Evolutionary conservation across 1,139 yeast genomes (phyloP).

Genomic region (Nakaseomyces uthaithaninus): DNA sequence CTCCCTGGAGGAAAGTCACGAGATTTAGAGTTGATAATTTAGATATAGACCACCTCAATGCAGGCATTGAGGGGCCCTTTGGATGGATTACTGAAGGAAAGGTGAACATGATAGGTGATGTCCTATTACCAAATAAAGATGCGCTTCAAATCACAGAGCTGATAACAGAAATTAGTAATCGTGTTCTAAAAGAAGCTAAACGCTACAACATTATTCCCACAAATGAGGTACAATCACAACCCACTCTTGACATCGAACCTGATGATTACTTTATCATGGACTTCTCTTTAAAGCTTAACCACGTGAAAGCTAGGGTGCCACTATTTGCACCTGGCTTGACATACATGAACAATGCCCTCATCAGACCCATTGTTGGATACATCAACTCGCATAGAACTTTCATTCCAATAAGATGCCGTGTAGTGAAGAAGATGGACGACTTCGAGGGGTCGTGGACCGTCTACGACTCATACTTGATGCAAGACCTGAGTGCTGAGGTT

Average conservation of each 20-base stretch:
- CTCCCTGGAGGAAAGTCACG: constrained; percentile 58
- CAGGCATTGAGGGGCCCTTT: constrained; percentile 87
- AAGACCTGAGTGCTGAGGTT: constrained; percentile 80
- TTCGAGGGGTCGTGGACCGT: constrained; percentile 96
- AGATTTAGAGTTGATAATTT: constrained; percentile 78
- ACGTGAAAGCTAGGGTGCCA: constrained; percentile 85
- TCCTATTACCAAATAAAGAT: constrained; percentile 32
- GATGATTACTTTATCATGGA: constrained; percentile 66
- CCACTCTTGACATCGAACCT: constrained; percentile 28
- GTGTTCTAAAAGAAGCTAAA: constrained; percentile 22
- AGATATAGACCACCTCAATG: constrained; percentile 78
- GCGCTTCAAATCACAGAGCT: constrained; percentile 21
- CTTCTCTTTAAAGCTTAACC: constrained; percentile 65
- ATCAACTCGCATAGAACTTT: constrained; percentile 84
- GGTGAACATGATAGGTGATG: constrained; percentile 89
- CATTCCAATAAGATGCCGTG: constrained; percentile 77
- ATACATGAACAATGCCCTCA: constrained; percentile 81
- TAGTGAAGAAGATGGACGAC: constrained; percentile 71
- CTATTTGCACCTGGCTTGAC: constrained; percentile 75
- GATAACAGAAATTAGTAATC: constrained; percentile 20
- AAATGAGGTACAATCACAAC: constrained; percentile 13
- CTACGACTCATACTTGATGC: constrained; percentile 85
- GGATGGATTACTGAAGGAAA: constrained; percentile 93
- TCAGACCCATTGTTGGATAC: constrained; percentile 91
- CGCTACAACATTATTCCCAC: constrained; percentile 19